Percentiles rank a stretch among this genome's conserved stretches.
These are phyloP conservation scores for Aspergillus pseudoglaucus DNA, from an alignment of 2,329 filamentous ascomycete genomes.

Conservation along the genomic window DNA sequence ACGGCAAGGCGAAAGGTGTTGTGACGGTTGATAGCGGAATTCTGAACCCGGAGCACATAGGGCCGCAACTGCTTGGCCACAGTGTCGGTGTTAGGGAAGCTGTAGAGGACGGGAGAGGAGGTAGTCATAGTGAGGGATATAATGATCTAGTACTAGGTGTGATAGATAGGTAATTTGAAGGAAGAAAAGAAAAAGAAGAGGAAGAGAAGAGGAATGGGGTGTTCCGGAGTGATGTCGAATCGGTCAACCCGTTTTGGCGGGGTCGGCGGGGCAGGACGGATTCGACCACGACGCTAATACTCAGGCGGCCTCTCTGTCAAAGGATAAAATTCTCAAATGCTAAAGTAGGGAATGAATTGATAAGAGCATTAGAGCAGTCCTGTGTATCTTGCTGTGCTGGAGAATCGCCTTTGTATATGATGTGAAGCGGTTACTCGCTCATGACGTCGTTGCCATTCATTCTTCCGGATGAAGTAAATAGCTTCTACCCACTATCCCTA, in stretches of 20 bases:
- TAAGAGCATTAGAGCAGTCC: too few species aligned
- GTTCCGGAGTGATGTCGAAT: background rate
- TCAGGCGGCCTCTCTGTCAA: too few species aligned
- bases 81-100: slow-evolving; percentile 62
- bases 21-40: slow-evolving; percentile 72
- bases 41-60: slow-evolving; percentile 78
- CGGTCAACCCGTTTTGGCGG: background rate
- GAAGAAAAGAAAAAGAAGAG: background rate
- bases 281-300: too few species aligned
- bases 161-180: slow-evolving; percentile 3
- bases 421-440: too few species aligned
- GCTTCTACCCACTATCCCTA: too few species aligned
- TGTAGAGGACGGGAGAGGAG: slow-evolving; percentile 60
- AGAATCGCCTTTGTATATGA: too few species aligned
- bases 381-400: too few species aligned
- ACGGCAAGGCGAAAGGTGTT: slow-evolving; percentile 83
- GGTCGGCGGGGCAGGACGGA: background rate
- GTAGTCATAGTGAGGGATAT: slow-evolving; percentile 29
- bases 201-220: background rate
- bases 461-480: too few species aligned
- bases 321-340: background rate
- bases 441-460: too few species aligned
- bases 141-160: background rate
- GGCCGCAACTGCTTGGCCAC: slow-evolving; percentile 72
- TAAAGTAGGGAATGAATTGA: too few species aligned